Conservation (phyloP, 140 eudicot species). For the Ambrosia hybrid region DNA sequence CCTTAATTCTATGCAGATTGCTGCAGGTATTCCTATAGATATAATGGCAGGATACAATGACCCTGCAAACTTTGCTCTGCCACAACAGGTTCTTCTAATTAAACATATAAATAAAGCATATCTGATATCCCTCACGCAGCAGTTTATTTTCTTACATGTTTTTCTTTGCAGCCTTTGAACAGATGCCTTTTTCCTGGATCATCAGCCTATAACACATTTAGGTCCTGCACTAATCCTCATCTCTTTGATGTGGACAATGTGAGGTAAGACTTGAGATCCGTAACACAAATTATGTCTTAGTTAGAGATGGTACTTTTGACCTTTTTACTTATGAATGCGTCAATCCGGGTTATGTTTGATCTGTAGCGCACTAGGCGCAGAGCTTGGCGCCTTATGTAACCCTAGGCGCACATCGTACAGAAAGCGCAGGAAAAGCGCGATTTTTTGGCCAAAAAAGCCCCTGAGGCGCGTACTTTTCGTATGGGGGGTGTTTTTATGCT, state of each 20-base stretch:
- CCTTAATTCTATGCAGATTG: constrained; percentile 56
- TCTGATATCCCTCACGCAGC: not conserved
- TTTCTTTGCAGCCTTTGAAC: constrained; percentile 64
- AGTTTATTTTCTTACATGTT: constrained; percentile 3
- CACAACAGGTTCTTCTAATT: constrained; percentile 72
- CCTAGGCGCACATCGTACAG: no score
- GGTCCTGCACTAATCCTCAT: constrained; percentile 91
- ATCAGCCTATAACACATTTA: constrained; percentile 77
- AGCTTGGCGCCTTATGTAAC: no score
- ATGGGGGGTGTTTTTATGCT: no score
- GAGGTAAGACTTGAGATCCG: constrained; percentile 45
- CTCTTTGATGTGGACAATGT: constrained; percentile 80
- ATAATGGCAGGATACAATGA: constrained; percentile 89
- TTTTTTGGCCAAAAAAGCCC: no score
- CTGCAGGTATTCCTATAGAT: constrained; percentile 83
- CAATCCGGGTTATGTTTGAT: not conserved
- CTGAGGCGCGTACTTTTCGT: no score
- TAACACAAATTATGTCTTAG: not conserved
- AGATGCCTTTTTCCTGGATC: constrained; percentile 96
- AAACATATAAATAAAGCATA: not conserved
- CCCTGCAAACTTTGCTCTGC: constrained; percentile 83
- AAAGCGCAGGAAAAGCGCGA: no score
- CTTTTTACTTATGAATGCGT: not conserved
- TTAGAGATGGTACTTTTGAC: not conserved
- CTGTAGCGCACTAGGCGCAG: no score